Percentiles rank a stretch among this genome's conserved stretches.
Evolutionary conservation across 192 early-diverging fungal genomes (phyloP).

Genomic region (Mortierella alpina): DNA sequence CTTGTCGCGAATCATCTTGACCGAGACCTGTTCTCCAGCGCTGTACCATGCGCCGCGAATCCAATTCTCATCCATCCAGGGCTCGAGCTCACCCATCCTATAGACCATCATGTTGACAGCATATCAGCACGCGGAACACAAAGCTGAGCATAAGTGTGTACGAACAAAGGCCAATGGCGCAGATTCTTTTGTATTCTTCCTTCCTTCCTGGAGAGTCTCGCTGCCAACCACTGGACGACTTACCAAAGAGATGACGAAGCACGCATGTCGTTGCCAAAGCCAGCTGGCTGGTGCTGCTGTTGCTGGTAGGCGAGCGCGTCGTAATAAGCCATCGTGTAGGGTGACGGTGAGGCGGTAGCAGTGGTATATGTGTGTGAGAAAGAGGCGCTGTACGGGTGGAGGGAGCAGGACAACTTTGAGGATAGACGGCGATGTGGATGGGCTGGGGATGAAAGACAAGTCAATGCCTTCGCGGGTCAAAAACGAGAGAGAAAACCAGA

Average conservation of each 20-base stretch:
- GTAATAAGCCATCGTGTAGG: slow-evolving; percentile 35
- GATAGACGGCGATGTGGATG: background rate
- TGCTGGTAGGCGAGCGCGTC: slow-evolving; percentile 44
- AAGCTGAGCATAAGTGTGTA: background rate
- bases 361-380: slow-evolving; percentile 1
- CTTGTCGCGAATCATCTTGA: slow-evolving; percentile 96
- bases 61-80: slow-evolving; percentile 98
- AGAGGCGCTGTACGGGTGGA: background rate
- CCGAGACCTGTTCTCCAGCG: slow-evolving; percentile 86
- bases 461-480: too few species aligned
- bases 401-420: background rate
- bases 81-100: slow-evolving; percentile 97
- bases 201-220: background rate
- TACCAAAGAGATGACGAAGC: slow-evolving; percentile 14
- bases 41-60: slow-evolving; percentile 87
- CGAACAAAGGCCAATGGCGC: background rate
- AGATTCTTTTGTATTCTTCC: background rate
- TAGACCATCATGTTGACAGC: too few species aligned
- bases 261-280: slow-evolving; percentile 16
- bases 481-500: too few species aligned
- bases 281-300: slow-evolving; percentile 22
- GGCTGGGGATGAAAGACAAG: background rate
- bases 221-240: background rate
- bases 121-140: too few species aligned
- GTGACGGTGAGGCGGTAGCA: background rate